Evolutionary conservation across 768 basidiomycete genomes (phyloP), one percentile per base, ranked within the genome.

Genomic region (Flagelloscypha sp.): DNA sequence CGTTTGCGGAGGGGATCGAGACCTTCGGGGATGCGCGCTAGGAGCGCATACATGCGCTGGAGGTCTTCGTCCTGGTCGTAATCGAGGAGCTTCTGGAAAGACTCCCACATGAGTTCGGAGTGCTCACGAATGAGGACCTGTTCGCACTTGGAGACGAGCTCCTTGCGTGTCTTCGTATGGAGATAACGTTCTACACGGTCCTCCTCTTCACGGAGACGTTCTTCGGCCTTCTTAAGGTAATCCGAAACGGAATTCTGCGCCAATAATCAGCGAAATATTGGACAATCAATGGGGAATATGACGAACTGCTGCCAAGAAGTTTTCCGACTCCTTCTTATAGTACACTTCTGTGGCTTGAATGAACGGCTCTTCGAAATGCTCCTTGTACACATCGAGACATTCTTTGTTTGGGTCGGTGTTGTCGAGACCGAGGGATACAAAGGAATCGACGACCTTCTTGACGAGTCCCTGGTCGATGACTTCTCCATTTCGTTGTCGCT

Each of bases 21-120:
- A 6, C 93, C 94, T 48, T 89, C 81, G 12, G 79, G 76, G 41
- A 97, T 93, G 23, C 93, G 84, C 8, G 84, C 79, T 16, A 98
- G 68, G n/a, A 97, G 66, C 7, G 81, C 70, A 60, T 95, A 97
- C 89, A 97, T 95, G 27, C 93, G 74, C 48, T 89, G 88, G 27
- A 99, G 67, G 50, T 98, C 94, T 57, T 92, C 86, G 39, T 90
- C 84, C 58, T 92, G 87, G 59, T 97, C 94, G 55, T 72, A 90
- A 55, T 97, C 93, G 46, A 93, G 76, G 31, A 92, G 59, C 16
- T 65, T 66, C 56, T 94, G 90, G 68, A 98, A 98, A 57, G 79
- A 88, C 41, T 94, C 88, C 81, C 85, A 87, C 79, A 99, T 84
- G 29, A 80, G 59, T 41, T 77, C 72, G 30, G 80, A 67, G 52